A percentile compares a stretch with the other conserved stretches of the same genome.
phyloP scores from a whole-genome alignment of 345 rosid species.

The Excoecaria cochinchinensis region DNA sequence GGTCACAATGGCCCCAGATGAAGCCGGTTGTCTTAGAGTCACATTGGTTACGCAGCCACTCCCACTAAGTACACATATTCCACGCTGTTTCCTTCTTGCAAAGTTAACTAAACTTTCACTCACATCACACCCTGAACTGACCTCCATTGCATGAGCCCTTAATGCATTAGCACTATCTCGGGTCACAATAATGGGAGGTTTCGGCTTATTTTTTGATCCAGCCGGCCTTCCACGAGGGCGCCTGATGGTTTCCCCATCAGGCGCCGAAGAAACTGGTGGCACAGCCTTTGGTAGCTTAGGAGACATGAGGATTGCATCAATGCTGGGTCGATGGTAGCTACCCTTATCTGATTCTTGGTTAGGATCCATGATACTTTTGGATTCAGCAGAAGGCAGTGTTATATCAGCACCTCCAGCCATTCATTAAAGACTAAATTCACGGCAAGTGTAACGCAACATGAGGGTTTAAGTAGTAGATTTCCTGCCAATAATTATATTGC shows the following conservation, averaged over 20 bases:
- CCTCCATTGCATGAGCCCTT: slow-evolving; percentile 86
- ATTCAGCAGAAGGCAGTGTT: slow-evolving; percentile 39
- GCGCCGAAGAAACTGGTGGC: slow-evolving; percentile 48
- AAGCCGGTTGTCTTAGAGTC: slow-evolving; percentile 74
- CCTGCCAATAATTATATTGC: slow-evolving; percentile 41
- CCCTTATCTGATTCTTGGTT: slow-evolving; percentile 51
- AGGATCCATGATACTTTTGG: slow-evolving; percentile 42
- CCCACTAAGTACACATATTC: slow-evolving; percentile 73
- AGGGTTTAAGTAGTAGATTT: slow-evolving; percentile 58
- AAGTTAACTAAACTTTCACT: slow-evolving; percentile 66
- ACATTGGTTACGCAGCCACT: slow-evolving; percentile 89
- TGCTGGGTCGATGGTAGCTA: slow-evolving; percentile 25
- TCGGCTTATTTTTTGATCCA: slow-evolving; percentile 93
- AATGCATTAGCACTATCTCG: slow-evolving; percentile 84
- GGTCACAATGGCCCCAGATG: slow-evolving; percentile 77
- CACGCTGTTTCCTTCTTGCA: slow-evolving; percentile 83
- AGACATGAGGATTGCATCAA: slow-evolving; percentile 34
- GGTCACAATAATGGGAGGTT: slow-evolving; percentile 87
- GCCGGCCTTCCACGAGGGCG: slow-evolving; percentile 92
- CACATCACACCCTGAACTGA: slow-evolving; percentile 85
- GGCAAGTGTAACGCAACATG: slow-evolving; percentile 13
- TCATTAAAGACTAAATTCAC: slow-evolving; percentile 17
- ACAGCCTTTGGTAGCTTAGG: slow-evolving; percentile 50
- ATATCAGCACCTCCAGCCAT: slow-evolving; percentile 64
- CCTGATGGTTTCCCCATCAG: slow-evolving; percentile 52